A percentile compares a stretch with the other conserved stretches of the same genome.
phyloP scores from a whole-genome alignment of 495 filamentous ascomycete species.

The Bryoglossum gracile region DNA sequence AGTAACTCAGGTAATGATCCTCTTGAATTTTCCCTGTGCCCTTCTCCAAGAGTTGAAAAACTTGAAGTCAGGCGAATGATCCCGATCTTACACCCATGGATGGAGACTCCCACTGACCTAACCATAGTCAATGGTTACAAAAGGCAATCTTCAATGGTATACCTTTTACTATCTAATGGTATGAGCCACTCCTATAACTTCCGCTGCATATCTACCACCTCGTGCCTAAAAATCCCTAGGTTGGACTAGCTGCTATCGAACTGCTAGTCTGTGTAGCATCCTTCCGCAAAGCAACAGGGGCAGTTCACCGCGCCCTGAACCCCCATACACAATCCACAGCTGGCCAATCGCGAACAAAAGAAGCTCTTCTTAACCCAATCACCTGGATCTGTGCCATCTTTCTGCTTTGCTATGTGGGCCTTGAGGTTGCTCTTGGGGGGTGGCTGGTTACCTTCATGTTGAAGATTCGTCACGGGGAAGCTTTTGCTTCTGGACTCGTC shows the following conservation, averaged over 20 bases:
- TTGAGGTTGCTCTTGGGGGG: conserved; percentile 79
- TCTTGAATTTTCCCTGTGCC: no score
- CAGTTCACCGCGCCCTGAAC: conserved; percentile 48
- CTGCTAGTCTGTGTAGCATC: conserved; percentile 41
- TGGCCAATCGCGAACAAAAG: conserved; percentile 39
- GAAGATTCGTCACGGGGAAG: conserved; percentile 61
- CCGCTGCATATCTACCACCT: not conserved
- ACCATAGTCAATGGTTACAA: conserved; percentile 60
- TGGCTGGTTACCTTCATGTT: conserved; percentile 90
- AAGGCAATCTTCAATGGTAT: conserved; percentile 51
- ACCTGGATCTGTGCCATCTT: conserved; percentile 76
- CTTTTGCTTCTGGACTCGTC: conserved; percentile 66
- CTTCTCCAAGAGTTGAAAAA: no score
- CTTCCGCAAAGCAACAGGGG: conserved; percentile 64
- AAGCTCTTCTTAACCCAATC: conserved; percentile 50
- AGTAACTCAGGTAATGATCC: no score
- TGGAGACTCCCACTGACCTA: no score
- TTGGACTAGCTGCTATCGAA: conserved; percentile 58
- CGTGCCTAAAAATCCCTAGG: conserved; percentile 29
- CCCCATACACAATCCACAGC: conserved; percentile 29
- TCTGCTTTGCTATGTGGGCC: conserved; percentile 71
- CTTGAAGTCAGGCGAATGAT: no score
- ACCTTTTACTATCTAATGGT: conserved; percentile 56
- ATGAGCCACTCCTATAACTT: not conserved
- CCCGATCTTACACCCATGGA: no score